phyloP scores from a whole-genome alignment of 352 stramenopile genomes.

The Pythium pyrilobum region DNA sequence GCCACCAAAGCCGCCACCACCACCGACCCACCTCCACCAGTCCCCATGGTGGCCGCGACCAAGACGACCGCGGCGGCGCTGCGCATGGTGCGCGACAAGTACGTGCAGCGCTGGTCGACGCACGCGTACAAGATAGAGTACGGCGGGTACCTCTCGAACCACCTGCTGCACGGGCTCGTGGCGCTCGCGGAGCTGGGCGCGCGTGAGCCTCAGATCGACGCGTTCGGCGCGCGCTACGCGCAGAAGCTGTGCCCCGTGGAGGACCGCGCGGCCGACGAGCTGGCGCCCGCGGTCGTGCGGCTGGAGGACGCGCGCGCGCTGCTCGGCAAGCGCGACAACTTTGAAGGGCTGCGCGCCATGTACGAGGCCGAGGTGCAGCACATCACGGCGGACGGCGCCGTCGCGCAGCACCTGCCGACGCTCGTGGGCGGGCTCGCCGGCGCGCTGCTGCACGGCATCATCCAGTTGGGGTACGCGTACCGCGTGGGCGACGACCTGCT shows the following conservation, averaged over 20 bases:
- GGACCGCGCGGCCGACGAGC: constrained; percentile 3
- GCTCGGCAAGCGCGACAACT: constrained; percentile 23
- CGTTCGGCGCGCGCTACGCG: constrained; percentile 21
- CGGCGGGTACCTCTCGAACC: constrained; percentile 30
- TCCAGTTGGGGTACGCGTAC: constrained; percentile 34
- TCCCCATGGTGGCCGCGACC: not conserved
- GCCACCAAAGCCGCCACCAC: too few species aligned
- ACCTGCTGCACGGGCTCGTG: constrained; percentile 29
- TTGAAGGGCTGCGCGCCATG: constrained; percentile 28
- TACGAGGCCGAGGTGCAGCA: constrained; percentile 28
- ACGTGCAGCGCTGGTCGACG: constrained; percentile 27
- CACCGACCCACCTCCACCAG: not conserved
- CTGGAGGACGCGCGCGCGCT: constrained; percentile 12
- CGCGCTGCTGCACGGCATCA: constrained; percentile 30
- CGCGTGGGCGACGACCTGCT: constrained; percentile 22
- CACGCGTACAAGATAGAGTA: constrained; percentile 32
- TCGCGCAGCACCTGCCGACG: constrained; percentile 23
- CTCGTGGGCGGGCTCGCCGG: constrained; percentile 26
- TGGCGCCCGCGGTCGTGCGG: constrained; percentile 4
- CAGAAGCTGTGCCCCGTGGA: constrained; percentile 21
- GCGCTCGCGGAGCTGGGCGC: constrained; percentile 28
- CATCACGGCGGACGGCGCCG: constrained; percentile 15
- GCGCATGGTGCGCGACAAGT: constrained; percentile 19
- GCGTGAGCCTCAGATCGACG: constrained; percentile 15
- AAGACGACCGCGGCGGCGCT: not conserved